Evolutionary conservation across 1,284 basidiomycete genomes (phyloP).

Genomic region (Stereum hirsutum): DNA sequence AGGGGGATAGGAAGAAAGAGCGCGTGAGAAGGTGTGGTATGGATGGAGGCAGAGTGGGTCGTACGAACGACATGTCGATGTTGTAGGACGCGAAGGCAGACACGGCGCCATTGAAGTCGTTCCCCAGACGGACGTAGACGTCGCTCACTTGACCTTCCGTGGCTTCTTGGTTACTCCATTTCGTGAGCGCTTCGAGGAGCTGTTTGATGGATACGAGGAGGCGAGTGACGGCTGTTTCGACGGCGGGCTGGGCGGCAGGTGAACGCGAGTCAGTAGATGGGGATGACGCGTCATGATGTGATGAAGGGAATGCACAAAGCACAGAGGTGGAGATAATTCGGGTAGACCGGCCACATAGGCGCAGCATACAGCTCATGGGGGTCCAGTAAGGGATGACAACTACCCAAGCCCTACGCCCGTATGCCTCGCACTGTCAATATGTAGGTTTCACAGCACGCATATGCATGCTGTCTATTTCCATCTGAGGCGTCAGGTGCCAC

Average conservation of each 20-base stretch:
- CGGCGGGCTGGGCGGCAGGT: slow-evolving; percentile 41
- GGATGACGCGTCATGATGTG: too few relatives aligned
- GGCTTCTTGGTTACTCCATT: slow-evolving; percentile 76
- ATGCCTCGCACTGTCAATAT: too few relatives aligned
- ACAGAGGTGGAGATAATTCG: too few relatives aligned
- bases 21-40: slow-evolving; percentile 1
- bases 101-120: slow-evolving; percentile 94
- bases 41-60: slow-evolving; percentile 5
- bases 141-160: slow-evolving; percentile 87
- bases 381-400: too few relatives aligned
- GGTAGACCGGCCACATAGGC: too few relatives aligned
- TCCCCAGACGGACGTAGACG: slow-evolving; percentile 92
- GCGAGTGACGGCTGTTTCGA: slow-evolving; percentile 90
- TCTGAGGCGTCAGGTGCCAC: too few relatives aligned
- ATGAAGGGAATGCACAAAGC: too few relatives aligned
- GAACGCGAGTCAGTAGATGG: too few relatives aligned
- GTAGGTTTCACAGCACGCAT: too few relatives aligned
- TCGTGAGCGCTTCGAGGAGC: slow-evolving; percentile 84
- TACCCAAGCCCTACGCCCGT: too few relatives aligned
- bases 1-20: slow-evolving; percentile 1
- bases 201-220: slow-evolving; percentile 93
- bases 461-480: too few relatives aligned
- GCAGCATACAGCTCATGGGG: too few relatives aligned
- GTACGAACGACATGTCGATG: slow-evolving; percentile 85
- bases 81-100: slow-evolving; percentile 80